A percentile compares a stretch with the other conserved stretches of the same genome.
Evolutionary conservation across 805 yeast species (phyloP).

Genomic region (Candida caryicola): DNA sequence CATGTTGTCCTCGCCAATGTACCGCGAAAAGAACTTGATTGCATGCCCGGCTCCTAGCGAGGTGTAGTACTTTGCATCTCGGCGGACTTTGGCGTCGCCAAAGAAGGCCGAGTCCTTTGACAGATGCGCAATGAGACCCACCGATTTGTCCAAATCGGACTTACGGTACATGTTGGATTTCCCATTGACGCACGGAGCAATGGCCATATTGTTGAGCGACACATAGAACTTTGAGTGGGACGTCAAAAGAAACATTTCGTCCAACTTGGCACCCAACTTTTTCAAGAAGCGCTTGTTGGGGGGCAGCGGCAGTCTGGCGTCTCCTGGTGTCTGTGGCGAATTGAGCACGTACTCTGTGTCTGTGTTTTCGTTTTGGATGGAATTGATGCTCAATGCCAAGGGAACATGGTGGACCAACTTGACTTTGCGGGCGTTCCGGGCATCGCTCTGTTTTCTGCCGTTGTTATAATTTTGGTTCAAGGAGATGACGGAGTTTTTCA

Average conservation of each 20-base stretch:
- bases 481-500: conserved; percentile 60
- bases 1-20: conserved; percentile 92
- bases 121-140: conserved; percentile 33
- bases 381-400: conserved; percentile 46
- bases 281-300: conserved; percentile 15
- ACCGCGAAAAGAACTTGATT: conserved; percentile 67
- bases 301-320: conserved; percentile 2
- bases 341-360: conserved; percentile 26
- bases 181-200: conserved; percentile 91
- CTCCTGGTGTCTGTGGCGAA: conserved; percentile 10
- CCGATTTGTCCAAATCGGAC: conserved; percentile 61
- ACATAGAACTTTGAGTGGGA: conserved; percentile 85
- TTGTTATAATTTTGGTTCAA: conserved; percentile 50
- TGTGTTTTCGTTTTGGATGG: conserved; percentile 10
- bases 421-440: conserved; percentile 33
- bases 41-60: conserved; percentile 46
- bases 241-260: conserved; percentile 80
- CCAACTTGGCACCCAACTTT: conserved; percentile 61
- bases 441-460: conserved; percentile 33
- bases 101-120: conserved; percentile 27
- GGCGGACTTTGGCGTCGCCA: conserved; percentile 24
- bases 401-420: conserved; percentile 83
- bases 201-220: conserved; percentile 65
- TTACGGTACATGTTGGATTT: conserved; percentile 76
- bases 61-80: conserved; percentile 27